Conservation (phyloP, 768 basidiomycete genomes). For the Boletus barrowsii region DNA sequence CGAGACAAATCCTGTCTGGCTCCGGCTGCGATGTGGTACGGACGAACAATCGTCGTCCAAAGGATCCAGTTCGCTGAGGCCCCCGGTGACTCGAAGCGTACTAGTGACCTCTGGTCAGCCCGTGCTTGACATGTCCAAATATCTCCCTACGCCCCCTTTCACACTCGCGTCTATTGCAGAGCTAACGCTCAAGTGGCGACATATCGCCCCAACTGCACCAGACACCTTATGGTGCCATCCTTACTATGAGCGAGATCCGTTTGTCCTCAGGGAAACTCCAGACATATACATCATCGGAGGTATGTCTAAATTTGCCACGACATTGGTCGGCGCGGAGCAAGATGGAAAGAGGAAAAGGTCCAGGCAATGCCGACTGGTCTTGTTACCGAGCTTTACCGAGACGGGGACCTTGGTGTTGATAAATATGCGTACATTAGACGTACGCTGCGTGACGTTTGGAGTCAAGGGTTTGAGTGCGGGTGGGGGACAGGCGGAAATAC, state of each 20-base stretch:
- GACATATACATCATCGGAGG: slow-evolving; percentile 92
- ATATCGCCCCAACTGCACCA: slow-evolving; percentile 97
- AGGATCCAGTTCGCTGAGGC: slow-evolving; percentile 5
- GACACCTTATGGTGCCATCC: slow-evolving; percentile 99
- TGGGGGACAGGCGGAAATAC: slow-evolving; percentile 8
- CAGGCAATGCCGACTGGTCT: slow-evolving; percentile 63
- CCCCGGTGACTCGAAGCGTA: slow-evolving; percentile 49
- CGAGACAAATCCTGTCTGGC: slow-evolving; percentile 89
- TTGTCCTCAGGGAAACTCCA: slow-evolving; percentile 81
- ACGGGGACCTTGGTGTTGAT: slow-evolving; percentile 78
- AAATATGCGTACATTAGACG: slow-evolving; percentile 73
- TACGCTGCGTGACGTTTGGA: slow-evolving; percentile 58
- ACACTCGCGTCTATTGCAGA: slow-evolving; percentile 74
- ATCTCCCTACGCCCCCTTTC: slow-evolving; percentile 67
- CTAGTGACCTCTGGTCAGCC: slow-evolving; percentile 92
- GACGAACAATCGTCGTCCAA: slow-evolving; percentile 21
- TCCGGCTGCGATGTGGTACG: slow-evolving; percentile 55
- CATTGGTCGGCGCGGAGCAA: slow-evolving; percentile 48
- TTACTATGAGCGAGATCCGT: slow-evolving; percentile 83
- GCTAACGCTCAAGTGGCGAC: slow-evolving; percentile 86
- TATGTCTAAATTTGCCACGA: slow-evolving; percentile 79
- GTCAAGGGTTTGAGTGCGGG: slow-evolving; percentile 36
- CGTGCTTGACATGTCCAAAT: slow-evolving; percentile 93
- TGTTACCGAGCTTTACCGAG: slow-evolving; percentile 77
- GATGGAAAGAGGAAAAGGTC: slow-evolving; percentile 23